phyloP scores from a whole-genome alignment of 306 rosid species.

The Lithocarpus polystachyus region DNA sequence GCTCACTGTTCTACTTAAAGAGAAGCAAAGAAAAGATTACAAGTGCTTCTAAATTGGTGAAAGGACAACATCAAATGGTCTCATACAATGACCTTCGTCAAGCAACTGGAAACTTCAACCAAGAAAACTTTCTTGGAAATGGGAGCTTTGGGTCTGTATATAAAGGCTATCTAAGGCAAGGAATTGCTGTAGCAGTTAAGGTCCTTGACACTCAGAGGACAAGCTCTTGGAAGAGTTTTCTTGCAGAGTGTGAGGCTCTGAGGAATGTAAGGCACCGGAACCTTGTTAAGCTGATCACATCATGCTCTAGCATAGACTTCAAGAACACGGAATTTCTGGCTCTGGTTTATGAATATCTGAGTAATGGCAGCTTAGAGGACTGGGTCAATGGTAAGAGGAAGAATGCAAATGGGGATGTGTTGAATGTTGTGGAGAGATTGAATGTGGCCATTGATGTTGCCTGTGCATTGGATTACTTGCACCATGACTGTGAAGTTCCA shows the following conservation, averaged over 20 bases:
- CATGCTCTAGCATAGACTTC: slow-evolving; percentile 68
- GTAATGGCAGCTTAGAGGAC: slow-evolving; percentile 74
- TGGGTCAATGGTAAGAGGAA: slow-evolving; percentile 56
- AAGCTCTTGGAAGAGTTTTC: slow-evolving; percentile 59
- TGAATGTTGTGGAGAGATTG: slow-evolving; percentile 59
- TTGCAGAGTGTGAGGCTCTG: slow-evolving; percentile 71
- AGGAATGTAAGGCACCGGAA: slow-evolving; percentile 62
- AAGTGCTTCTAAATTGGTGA: slow-evolving; percentile 6
- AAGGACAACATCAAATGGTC: slow-evolving; percentile 41
- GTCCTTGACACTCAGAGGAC: slow-evolving; percentile 47
- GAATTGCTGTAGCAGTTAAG: slow-evolving; percentile 60
- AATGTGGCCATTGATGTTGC: slow-evolving; percentile 62
- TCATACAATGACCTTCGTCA: slow-evolving; percentile 54
- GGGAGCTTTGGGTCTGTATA: slow-evolving; percentile 74
- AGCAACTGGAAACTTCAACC: slow-evolving; percentile 57
- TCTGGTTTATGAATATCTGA: slow-evolving; percentile 58
- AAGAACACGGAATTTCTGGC: slow-evolving; percentile 62
- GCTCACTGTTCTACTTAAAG: slow-evolving; percentile 29
- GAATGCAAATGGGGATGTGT: slow-evolving; percentile 37
- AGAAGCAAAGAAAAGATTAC: slow-evolving; percentile 22
- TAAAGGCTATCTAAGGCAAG: slow-evolving; percentile 48
- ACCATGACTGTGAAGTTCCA: slow-evolving; percentile 58
- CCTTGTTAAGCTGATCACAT: slow-evolving; percentile 65
- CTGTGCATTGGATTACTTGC: slow-evolving; percentile 61
- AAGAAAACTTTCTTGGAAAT: slow-evolving; percentile 43